phyloP scores from a whole-genome alignment of 768 basidiomycete species.

The Rhodotorula toruloides region DNA sequence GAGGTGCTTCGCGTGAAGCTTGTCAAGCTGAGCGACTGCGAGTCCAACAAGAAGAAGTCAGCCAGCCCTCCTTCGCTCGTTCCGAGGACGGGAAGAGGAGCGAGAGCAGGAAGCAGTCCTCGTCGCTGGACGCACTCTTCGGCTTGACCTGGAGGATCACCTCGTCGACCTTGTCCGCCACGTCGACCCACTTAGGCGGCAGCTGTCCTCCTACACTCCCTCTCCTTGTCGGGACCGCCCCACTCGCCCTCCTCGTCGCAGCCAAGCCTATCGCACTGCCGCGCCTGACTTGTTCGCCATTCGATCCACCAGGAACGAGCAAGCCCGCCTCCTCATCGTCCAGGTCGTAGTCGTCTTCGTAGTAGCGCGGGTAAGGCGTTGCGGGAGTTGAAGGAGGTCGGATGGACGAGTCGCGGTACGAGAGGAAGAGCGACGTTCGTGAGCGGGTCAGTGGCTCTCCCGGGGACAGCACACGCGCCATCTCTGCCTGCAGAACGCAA shows the following conservation, averaged over 20 bases:
- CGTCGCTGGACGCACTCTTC: conserved; percentile 62
- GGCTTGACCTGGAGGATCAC: conserved; percentile 62
- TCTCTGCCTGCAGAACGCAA: background rate
- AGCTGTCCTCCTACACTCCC: conserved; percentile 19
- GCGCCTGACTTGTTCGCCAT: conserved; percentile 61
- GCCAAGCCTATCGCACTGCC: conserved; percentile 32
- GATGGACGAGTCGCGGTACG: conserved; percentile 71
- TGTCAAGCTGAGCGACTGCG: conserved; percentile 80
- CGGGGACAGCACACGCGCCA: background rate
- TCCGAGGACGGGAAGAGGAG: background rate
- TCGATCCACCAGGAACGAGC: conserved; percentile 48
- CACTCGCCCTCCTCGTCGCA: conserved; percentile 6
- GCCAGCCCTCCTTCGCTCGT: too few species aligned
- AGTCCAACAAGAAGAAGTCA: background rate
- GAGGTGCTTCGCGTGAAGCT: conserved; percentile 90
- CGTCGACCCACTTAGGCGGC: conserved; percentile 55
- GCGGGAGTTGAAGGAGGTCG: conserved; percentile 25
- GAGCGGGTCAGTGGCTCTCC: conserved; percentile 62
- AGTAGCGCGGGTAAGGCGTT: conserved; percentile 41
- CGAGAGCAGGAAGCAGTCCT: background rate
- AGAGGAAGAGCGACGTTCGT: conserved; percentile 85
- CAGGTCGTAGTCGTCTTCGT: conserved; percentile 50
- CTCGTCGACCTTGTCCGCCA: conserved; percentile 80
- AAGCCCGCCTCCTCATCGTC: conserved; percentile 41
- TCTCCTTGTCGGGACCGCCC: background rate